Conservation (phyloP, 2,329 filamentous ascomycete genomes). For the Diplodia corticola region DNA sequence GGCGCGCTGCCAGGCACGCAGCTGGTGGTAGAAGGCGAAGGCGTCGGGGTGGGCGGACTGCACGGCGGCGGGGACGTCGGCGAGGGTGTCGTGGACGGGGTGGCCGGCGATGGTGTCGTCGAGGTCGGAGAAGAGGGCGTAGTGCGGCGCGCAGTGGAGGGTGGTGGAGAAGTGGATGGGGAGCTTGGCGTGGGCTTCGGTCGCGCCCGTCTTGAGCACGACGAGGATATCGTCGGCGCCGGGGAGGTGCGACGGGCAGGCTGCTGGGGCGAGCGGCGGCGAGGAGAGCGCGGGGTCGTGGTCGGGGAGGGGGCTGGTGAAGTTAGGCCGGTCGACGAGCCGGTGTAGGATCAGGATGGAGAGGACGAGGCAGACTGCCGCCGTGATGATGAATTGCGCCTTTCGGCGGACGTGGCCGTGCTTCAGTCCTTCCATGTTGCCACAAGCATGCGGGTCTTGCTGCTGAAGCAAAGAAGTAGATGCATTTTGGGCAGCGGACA, state of each 20-base stretch:
- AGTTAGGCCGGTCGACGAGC: neutral
- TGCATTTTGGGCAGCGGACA: too few relatives aligned
- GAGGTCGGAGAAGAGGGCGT: slow-evolving; percentile 42
- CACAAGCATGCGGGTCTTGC: too few relatives aligned
- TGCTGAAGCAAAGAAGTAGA: too few relatives aligned
- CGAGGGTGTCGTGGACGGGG: slow-evolving; percentile 51
- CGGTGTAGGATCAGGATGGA: neutral
- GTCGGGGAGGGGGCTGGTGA: neutral
- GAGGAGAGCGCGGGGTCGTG: neutral
- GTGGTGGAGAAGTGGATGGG: slow-evolving; percentile 46
- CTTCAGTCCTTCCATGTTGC: too few relatives aligned
- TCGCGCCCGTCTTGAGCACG: slow-evolving; percentile 61
- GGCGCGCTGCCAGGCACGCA: slow-evolving; percentile 43
- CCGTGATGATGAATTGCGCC: neutral
- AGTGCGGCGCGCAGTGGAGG: slow-evolving; percentile 35
- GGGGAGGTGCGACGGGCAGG: slow-evolving; percentile 32
- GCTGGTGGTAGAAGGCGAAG: slow-evolving; percentile 55
- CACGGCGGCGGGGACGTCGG: slow-evolving; percentile 42
- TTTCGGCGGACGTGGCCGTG: neutral
- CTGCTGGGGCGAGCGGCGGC: slow-evolving; percentile 4
- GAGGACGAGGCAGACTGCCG: neutral
- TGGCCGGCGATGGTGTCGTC: slow-evolving; percentile 47
- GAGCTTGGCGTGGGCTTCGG: slow-evolving; percentile 58
- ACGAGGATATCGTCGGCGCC: slow-evolving; percentile 56
- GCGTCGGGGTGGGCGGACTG: slow-evolving; percentile 45